Conservation (phyloP, 2,329 filamentous ascomycete genomes). For the Ceratocystis colombiana region DNA sequence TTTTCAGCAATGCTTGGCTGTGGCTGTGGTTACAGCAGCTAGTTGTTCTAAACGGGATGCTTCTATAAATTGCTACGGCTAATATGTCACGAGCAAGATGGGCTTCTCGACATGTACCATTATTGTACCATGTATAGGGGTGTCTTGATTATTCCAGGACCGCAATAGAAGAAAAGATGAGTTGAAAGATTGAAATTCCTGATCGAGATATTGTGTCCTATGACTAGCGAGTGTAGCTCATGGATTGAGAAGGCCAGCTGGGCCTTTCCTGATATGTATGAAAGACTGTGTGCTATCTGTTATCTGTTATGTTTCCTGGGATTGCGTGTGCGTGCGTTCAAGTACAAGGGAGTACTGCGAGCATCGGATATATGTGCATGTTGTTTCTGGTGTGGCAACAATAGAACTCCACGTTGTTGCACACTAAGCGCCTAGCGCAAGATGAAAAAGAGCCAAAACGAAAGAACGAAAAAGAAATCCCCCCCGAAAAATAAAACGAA, state of each 20-base stretch:
- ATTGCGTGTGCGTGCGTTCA: neutral
- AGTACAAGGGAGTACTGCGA: neutral
- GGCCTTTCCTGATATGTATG: neutral
- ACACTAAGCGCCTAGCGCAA: too few relatives aligned
- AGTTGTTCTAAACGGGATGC: too few relatives aligned
- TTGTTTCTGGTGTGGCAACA: too few relatives aligned
- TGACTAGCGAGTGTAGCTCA: neutral
- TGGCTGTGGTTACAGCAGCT: neutral
- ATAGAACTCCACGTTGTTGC: too few relatives aligned
- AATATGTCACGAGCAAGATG: neutral
- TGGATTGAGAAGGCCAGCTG: neutral
- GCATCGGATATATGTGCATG: too few relatives aligned
- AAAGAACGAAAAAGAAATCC: neutral
- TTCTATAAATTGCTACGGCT: neutral
- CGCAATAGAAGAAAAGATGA: slow-evolving; percentile 6
- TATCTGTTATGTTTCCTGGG: neutral
- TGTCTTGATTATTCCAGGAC: neutral
- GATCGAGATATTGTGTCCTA: neutral
- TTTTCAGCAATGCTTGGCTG: neutral
- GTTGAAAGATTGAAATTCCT: slow-evolving; percentile 3
- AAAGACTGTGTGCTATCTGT: neutral
- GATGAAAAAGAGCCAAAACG: neutral
- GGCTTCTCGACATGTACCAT: slow-evolving; percentile 31
- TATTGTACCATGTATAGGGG: slow-evolving; percentile 25
- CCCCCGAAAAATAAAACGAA: neutral